A percentile compares a stretch with the other conserved stretches of the same genome.
phyloP scores from a whole-genome alignment of 192 early-diverging fungal species.

The Gamsiella multidivaricata region DNA sequence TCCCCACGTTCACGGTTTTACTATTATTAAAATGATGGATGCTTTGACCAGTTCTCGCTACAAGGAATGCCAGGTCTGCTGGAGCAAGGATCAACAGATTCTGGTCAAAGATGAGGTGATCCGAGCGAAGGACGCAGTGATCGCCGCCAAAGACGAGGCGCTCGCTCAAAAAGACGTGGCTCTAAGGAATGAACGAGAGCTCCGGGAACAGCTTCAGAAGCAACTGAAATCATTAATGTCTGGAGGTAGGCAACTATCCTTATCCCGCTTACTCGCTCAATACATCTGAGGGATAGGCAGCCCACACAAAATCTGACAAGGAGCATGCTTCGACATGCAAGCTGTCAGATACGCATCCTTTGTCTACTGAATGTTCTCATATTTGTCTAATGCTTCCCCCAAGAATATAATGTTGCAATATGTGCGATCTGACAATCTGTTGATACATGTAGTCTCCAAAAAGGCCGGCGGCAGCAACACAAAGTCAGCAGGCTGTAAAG shows the following conservation, averaged over 20 bases:
- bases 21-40: conserved; percentile 1
- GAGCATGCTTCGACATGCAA: no score
- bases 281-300: no score
- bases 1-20: neutral
- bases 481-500: conserved; percentile 36
- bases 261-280: no score
- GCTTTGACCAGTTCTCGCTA: neutral
- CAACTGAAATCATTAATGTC: conserved; percentile 30
- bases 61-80: conserved; percentile 7
- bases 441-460: conserved; percentile 6
- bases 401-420: no score
- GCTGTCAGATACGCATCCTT: no score
- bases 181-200: conserved; percentile 22
- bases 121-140: conserved; percentile 30
- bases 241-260: conserved; percentile 16
- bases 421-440: no score
- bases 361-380: no score
- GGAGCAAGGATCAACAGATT: conserved; percentile 44
- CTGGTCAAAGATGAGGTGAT: conserved; percentile 41
- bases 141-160: conserved; percentile 20
- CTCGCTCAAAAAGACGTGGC: conserved; percentile 42
- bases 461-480: conserved; percentile 18
- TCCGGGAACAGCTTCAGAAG: conserved; percentile 32
- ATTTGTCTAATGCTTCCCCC: no score
- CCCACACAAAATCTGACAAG: no score